phyloP scores from a whole-genome alignment of 768 basidiomycete species.

The Suillus decipiens region DNA sequence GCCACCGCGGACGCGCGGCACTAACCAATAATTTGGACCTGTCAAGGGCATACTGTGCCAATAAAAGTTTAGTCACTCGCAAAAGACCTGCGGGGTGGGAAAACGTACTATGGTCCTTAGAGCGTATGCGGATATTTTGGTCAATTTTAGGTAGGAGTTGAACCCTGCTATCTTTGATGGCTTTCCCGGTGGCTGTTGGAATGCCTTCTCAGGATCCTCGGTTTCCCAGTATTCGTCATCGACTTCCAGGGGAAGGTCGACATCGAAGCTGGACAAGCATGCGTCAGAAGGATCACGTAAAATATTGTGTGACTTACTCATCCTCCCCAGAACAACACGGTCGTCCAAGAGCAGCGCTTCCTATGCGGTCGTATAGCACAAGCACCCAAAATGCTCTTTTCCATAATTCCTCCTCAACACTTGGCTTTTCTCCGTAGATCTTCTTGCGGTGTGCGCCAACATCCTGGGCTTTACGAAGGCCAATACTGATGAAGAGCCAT shows the following conservation, averaged over 20 bases:
- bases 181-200: slow-evolving; percentile 65
- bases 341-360: slow-evolving; percentile 55
- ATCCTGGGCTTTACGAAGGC: slow-evolving; percentile 66
- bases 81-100: slow-evolving; percentile 8
- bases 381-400: slow-evolving; percentile 80
- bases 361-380: slow-evolving; percentile 58
- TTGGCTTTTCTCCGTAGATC: slow-evolving; percentile 48
- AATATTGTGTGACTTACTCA: slow-evolving; percentile 48
- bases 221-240: slow-evolving; percentile 81
- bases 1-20: slow-evolving; percentile 53
- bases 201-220: slow-evolving; percentile 48
- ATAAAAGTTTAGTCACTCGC: slow-evolving; percentile 7
- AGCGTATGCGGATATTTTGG: slow-evolving; percentile 68
- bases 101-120: slow-evolving; percentile 64
- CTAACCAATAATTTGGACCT: slow-evolving; percentile 58
- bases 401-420: slow-evolving; percentile 68
- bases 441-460: slow-evolving; percentile 74
- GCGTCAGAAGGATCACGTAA: slow-evolving; percentile 11
- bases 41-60: slow-evolving; percentile 68
- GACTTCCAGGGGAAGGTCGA: slow-evolving; percentile 79
- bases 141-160: slow-evolving; percentile 63
- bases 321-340: slow-evolving; percentile 60
- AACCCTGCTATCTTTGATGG: slow-evolving; percentile 63
- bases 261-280: slow-evolving; percentile 66
- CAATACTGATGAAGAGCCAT: slow-evolving; percentile 59